Conservation (phyloP, 192 early-diverging fungal species). For the Coemansia guatemalensis region DNA sequence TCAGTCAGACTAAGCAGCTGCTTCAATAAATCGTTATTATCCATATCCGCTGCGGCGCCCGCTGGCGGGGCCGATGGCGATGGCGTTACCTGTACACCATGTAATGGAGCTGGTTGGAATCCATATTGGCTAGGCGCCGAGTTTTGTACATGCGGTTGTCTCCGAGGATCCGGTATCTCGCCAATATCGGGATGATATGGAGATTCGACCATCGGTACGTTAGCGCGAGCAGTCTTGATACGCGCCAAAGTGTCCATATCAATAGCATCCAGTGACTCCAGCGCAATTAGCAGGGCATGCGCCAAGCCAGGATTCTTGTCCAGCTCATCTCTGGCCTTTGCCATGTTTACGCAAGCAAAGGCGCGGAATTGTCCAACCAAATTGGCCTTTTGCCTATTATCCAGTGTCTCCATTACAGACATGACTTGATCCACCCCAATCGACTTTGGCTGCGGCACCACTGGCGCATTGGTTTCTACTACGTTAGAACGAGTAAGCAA, state of each 20-base stretch:
- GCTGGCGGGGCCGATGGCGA: slow-evolving; percentile 1
- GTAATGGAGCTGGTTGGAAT: not conserved
- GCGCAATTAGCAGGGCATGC: slow-evolving; percentile 13
- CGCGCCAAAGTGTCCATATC: slow-evolving; percentile 13
- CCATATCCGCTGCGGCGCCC: not conserved
- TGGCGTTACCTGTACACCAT: slow-evolving; percentile 4
- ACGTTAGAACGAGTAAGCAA: slow-evolving; percentile 7
- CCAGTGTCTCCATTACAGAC: slow-evolving; percentile 12
- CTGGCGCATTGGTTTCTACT: slow-evolving; percentile 4
- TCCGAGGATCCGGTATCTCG: not conserved
- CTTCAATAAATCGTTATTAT: slow-evolving; percentile 67
- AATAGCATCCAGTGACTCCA: slow-evolving; percentile 22
- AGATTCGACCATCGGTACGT: not conserved
- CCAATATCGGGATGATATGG: not conserved
- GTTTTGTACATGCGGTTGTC: not conserved
- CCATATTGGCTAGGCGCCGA: not conserved
- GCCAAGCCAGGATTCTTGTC: slow-evolving; percentile 37
- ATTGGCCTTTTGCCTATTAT: slow-evolving; percentile 10
- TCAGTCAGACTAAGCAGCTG: slow-evolving; percentile 80
- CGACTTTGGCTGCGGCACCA: slow-evolving; percentile 1
- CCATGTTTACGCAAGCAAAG: slow-evolving; percentile 26
- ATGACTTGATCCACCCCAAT: slow-evolving; percentile 12
- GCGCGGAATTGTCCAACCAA: slow-evolving; percentile 34
- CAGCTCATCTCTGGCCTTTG: slow-evolving; percentile 33
- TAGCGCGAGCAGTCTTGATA: not conserved